phyloP scores from a whole-genome alignment of 2,329 filamentous ascomycete genomes.

The Neodidymelliopsis sp. region DNA sequence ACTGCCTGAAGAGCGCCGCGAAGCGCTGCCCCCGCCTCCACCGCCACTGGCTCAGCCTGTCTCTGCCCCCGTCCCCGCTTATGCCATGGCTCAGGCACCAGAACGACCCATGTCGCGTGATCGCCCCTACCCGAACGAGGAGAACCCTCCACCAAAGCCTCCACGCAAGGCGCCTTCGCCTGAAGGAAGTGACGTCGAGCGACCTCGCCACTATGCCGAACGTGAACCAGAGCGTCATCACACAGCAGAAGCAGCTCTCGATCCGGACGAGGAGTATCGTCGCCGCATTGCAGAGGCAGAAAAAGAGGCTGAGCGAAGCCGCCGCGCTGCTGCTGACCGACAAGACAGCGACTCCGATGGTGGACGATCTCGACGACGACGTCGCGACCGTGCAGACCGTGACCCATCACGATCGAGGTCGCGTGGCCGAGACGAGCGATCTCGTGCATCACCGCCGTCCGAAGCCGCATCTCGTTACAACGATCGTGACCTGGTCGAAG shows the following conservation, averaged over 20 bases:
- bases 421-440: slow-evolving; percentile 36
- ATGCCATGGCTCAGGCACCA: slow-evolving; percentile 4
- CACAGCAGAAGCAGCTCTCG: slow-evolving; percentile 44
- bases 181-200: slow-evolving; percentile 46
- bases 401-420: slow-evolving; percentile 30
- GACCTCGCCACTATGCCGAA: slow-evolving; percentile 48
- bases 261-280: slow-evolving; percentile 61
- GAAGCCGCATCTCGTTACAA: slow-evolving; percentile 36
- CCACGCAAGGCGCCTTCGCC: slow-evolving; percentile 38
- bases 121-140: slow-evolving; percentile 44
- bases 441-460: slow-evolving; percentile 32
- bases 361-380: slow-evolving; percentile 44
- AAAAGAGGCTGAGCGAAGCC: slow-evolving; percentile 53
- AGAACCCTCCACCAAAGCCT: slow-evolving; percentile 33
- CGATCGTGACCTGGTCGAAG: slow-evolving; percentile 43
- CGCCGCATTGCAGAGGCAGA: slow-evolving; percentile 57
- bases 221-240: slow-evolving; percentile 41
- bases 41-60: slow-evolving; percentile 22
- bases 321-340: slow-evolving; percentile 35
- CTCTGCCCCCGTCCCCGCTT: slow-evolving; percentile 24
- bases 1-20: slow-evolving; percentile 27
- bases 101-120: slow-evolving; percentile 39
- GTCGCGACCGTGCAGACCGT: slow-evolving; percentile 40
- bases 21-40: slow-evolving; percentile 24
- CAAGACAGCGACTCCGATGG: slow-evolving; percentile 44